Evolutionary conservation across 2,329 filamentous ascomycete species (phyloP), one percentile per base, ranked within the genome.

Genomic region (Colletotrichum echinochloae): DNA sequence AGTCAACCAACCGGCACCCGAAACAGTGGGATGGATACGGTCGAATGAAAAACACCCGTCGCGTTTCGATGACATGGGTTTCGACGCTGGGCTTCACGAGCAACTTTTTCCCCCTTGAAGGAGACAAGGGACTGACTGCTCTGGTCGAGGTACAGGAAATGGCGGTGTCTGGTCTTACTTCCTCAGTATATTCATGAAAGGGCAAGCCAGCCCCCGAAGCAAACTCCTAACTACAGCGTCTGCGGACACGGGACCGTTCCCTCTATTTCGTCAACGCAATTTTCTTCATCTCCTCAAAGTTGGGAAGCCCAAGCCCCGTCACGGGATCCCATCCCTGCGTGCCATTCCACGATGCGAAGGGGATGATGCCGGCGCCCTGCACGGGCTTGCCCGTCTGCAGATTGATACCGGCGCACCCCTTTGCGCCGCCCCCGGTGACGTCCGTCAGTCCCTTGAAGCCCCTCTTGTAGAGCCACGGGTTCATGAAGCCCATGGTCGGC

Each of bases 381-480:
- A 76, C 69, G 49, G 59, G 55, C 41, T 65, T 67, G 8, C 75
- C 75, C 6, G 72, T 73, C 57, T 77, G 75, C 65, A 74, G 66
- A 52, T 77, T 74, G 12, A 73, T 64, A 28, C 75, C 75, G 55
- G 63, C 72, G 49, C 76, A 77, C 12, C 76, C 76, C 46, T 67
- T 62, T 6, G 76, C 72, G n/a, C 71, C 67, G n/a, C 75, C 44
- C 5, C 26, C 39, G 7, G 75, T 79, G 49, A 77, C 81, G 76
- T 83, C 81, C 5, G 77, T 81, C 26, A 83, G 80, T 3, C 72
- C 81, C 12, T 63, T 41, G 6, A 72, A 57, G 1, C 78, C 79
- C 30, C 75, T 68, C 11, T 76, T 75, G 74, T 90, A 91, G 20
- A 91, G 79, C 85, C 87, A 89, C 1, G 89, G 88, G 76, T 91